Evolutionary conservation across 495 filamentous ascomycete genomes (phyloP), one percentile per base, ranked within the genome.

Genomic region (Aspergillus hancockii): DNA sequence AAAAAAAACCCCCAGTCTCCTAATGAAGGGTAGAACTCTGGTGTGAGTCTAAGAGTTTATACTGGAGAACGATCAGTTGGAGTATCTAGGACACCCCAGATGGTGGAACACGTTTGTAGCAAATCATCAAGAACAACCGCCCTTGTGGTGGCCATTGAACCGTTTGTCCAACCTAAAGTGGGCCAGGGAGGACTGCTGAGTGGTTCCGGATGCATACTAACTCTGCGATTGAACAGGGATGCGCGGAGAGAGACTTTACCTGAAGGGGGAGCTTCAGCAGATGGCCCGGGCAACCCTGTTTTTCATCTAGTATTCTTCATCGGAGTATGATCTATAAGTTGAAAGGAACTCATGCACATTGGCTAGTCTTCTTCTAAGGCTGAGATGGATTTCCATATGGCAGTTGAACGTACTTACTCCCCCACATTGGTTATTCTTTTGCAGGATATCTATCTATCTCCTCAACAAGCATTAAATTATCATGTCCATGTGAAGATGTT

Each of bases 261-360:
- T 32, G 69, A 68, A 72, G 63, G 60, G 72, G 72, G 72, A 75
- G 71, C 67, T 75, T 68, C 55, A 75, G 52, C 71, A 75, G 72
- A 75, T 63, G 43, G 30, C 16, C 40, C 19, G 25, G 36, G 9
- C 36, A 40, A 40, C 36, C 36, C 10, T 12, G n/a, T n/a, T n/a
- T n/a, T n/a, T n/a, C n/a, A n/a, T n/a, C n/a, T n/a, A n/a, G n/a
- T n/a, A n/a, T n/a, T n/a, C n/a, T n/a, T n/a, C n/a, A n/a, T n/a
- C n/a, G n/a, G n/a, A n/a, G n/a, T n/a, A n/a, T n/a, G n/a, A n/a
- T n/a, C n/a, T n/a, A n/a, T n/a, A n/a, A n/a, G n/a, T n/a, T n/a
- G n/a, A n/a, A n/a, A 12, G 36, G 36, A 40, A n/a, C 16, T 40
- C 36, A 10, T 12, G 16, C 12, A 40, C 3, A 3, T 10, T 40